phyloP scores from a whole-genome alignment of 345 rosid species.

The Eutrema heterophyllum region DNA sequence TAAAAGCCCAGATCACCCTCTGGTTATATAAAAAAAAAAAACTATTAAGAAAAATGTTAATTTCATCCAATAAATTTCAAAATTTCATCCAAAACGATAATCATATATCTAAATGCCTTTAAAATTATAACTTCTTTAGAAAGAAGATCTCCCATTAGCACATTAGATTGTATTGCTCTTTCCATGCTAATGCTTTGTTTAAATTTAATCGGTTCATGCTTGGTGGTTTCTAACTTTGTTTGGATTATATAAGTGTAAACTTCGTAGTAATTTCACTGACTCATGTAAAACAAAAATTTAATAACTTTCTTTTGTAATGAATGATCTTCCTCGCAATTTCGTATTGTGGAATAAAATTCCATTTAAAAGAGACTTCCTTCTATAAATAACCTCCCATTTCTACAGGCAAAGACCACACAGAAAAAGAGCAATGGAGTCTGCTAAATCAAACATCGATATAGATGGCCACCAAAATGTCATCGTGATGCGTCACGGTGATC shows the following conservation, averaged over 20 bases:
- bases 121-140: not conserved
- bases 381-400: not conserved
- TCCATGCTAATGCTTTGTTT: not conserved
- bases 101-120: not conserved
- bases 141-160: not conserved
- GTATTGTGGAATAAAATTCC: not conserved
- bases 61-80: not conserved
- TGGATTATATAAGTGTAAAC: not conserved
- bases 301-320: not conserved
- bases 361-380: not conserved
- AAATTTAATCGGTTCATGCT: not conserved
- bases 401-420: not conserved
- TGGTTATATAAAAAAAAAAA: no score
- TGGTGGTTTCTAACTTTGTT: not conserved
- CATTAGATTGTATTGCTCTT: not conserved
- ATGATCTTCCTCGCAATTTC: conserved; percentile 18
- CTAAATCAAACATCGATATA: not conserved
- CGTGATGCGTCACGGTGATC: conserved; percentile 92
- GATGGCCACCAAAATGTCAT: conserved; percentile 50
- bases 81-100: not conserved
- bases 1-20: no score
- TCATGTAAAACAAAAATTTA: not conserved
- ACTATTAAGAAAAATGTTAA: not conserved
- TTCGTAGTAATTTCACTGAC: not conserved
- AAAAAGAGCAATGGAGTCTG: conserved; percentile 21